Evolutionary conservation across 495 filamentous ascomycete genomes (phyloP).

Genomic region (Jackrogersella multiformis): DNA sequence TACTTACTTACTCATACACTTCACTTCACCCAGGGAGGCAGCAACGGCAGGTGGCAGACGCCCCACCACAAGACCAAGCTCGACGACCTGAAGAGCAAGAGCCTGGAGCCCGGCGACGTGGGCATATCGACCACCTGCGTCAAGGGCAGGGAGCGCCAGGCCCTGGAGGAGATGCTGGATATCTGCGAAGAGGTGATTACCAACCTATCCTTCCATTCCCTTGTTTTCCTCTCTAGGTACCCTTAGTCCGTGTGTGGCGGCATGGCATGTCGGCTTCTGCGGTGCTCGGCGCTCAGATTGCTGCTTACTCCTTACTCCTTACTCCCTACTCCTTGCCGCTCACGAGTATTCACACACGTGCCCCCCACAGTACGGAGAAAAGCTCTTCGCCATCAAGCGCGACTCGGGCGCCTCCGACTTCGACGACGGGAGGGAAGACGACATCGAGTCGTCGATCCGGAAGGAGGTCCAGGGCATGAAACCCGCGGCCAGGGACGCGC

Average conservation of each 20-base stretch:
- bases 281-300: too few species aligned
- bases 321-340: too few species aligned
- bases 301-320: too few species aligned
- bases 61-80: conserved; percentile 60
- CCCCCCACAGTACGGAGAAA: conserved; percentile 61
- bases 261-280: too few species aligned
- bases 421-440: conserved; percentile 56
- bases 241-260: too few species aligned
- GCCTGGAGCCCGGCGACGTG: conserved; percentile 76
- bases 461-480: conserved; percentile 77
- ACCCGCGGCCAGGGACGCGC: conserved; percentile 49
- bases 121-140: conserved; percentile 94
- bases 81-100: conserved; percentile 41
- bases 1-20: too few species aligned
- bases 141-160: conserved; percentile 79
- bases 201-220: background rate
- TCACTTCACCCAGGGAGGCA: conserved; percentile 54
- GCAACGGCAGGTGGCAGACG: conserved; percentile 64
- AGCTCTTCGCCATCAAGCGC: conserved; percentile 63
- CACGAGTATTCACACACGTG: too few species aligned
- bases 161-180: conserved; percentile 73
- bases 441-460: conserved; percentile 85
- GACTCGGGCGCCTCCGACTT: conserved; percentile 48
- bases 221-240: background rate
- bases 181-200: conserved; percentile 77